Base-by-base conservation (phyloP, 306 rosid genomes). In the Cucurbita argyrosperma region DNA sequence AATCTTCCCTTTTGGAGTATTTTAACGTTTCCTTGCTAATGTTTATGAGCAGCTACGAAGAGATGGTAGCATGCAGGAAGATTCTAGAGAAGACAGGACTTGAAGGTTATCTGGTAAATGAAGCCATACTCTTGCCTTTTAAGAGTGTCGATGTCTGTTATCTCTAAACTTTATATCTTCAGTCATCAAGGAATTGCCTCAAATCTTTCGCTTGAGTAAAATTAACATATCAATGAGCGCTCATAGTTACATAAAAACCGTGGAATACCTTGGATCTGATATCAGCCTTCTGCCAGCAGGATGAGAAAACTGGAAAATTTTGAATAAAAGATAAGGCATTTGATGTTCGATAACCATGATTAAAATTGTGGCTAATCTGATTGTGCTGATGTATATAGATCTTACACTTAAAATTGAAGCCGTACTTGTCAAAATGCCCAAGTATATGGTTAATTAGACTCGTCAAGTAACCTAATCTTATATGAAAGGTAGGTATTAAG, bases 91-190 rank as follows among this genome's bases (percentile, higher is more conserved):
- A 90, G 85, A 72, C 78, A 79, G 92, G 95, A 65, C 84, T 89
- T 61, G 78, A 79, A 72, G 95, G 67, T 80, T 94, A 87, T 83
- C 98, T 89, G 98, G 98, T 90, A 82, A 82, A 50, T 69, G 45
- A 74, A 82, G 38, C 38, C 43, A 42, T 56, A 1, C 58, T 59
- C n/a, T 61, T 72, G 62, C 18, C 63, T 72, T 53, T 52, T 15
- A 72, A n/a, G 38, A 38, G 16, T 52, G 23, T 52, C 6, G 1
- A 26, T 35, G 26, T 35, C 74, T 47, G 26, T 14, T 50, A 12
- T 13, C 43, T 43, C 53, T 42, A 65, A 8, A 19, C 21, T 65
- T 66, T 66, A 26, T 26, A 19, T 43, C 40, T 68, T 21, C 7
- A 67, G 73, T 46, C 73, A 12, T 45, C 39, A 46, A 47, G 42